Evolutionary conservation across 768 basidiomycete species (phyloP), one percentile per base, ranked within the genome.

Genomic region (Lactarius psammicola): DNA sequence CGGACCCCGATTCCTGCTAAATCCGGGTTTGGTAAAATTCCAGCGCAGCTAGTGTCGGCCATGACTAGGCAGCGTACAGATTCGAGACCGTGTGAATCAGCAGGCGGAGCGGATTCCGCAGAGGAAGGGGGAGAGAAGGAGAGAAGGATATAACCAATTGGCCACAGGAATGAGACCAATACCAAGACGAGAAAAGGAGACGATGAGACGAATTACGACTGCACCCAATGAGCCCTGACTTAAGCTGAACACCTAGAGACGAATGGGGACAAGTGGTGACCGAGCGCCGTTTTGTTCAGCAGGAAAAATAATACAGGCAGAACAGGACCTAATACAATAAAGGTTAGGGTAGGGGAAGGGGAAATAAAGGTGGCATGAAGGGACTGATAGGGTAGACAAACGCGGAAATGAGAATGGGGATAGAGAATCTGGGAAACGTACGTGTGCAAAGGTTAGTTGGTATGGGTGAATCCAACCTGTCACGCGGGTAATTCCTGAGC

Each of bases 1-100:
- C 55, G 0, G 4, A 56, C 55, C 31, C 55, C 55, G 10, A 56
- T 56, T 56, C 55, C 55, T 2, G 17, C 28, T 33, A 56, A 20
- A 56, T 56, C 55, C 20, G 55, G 55, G 31, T 56, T 56, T 56
- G 55, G 2, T 10, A 56, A 4, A 10, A 56, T 56, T 30, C 55
- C 55, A 4, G 17, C 1, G 55, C 55, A 56, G 13, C 3, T 23
- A 2, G 31, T n/a, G 15, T 30, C 7, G 49, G 49, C 23, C 49
- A 51, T 51, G 26, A 23, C 46, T 49, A 23, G 23, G 46, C 23
- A 2, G 23, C 23, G 44, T 46, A 46, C 9, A 18, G 20, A 42
- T 20, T 42, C 20, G 42, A 20, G 42, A 42, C 18, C 3, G n/a
- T n/a, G 9, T 46, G 44, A 13, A 23, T 49, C 26, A 10, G n/a